phyloP scores from a whole-genome alignment of 2,329 filamentous ascomycete species.

The Diaporthe helianthi region DNA sequence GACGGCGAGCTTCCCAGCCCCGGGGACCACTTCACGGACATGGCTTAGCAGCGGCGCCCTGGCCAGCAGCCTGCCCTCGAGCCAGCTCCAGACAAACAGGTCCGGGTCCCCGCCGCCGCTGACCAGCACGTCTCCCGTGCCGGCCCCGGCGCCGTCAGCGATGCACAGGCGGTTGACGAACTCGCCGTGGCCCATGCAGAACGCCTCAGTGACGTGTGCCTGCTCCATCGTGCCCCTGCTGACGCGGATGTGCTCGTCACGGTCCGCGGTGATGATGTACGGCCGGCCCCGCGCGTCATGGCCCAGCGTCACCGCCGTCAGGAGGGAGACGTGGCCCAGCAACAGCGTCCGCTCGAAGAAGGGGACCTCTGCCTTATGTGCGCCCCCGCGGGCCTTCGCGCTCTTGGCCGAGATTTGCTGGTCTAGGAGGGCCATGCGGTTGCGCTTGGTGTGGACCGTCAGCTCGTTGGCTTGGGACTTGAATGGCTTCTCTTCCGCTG shows the following conservation, averaged over 20 bases:
- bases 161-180: slow-evolving; percentile 83
- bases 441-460: slow-evolving; percentile 71
- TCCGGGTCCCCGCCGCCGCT: slow-evolving; percentile 87
- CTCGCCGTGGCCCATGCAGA: slow-evolving; percentile 85
- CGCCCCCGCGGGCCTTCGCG: slow-evolving; percentile 29
- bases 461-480: slow-evolving; percentile 62
- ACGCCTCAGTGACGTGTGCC: slow-evolving; percentile 85
- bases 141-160: slow-evolving; percentile 47
- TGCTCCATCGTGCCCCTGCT: slow-evolving; percentile 79
- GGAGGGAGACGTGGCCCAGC: slow-evolving; percentile 93
- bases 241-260: slow-evolving; percentile 81
- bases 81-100: slow-evolving; percentile 86
- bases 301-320: slow-evolving; percentile 75
- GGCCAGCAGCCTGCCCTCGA: slow-evolving; percentile 57
- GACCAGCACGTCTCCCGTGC: slow-evolving; percentile 67
- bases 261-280: slow-evolving; percentile 64
- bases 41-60: slow-evolving; percentile 59
- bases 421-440: slow-evolving; percentile 65
- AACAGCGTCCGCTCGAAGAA: slow-evolving; percentile 79
- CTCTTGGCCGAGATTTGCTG: slow-evolving; percentile 56
- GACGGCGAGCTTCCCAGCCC: slow-evolving; percentile 55
- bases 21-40: slow-evolving; percentile 47
- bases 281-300: slow-evolving; percentile 49
- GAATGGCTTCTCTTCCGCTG: slow-evolving; percentile 43
- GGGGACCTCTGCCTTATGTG: slow-evolving; percentile 45